These are phyloP conservation scores for Tulasnella sp. DNA, from an alignment of 768 basidiomycete genomes.

Conservation along the genomic window DNA sequence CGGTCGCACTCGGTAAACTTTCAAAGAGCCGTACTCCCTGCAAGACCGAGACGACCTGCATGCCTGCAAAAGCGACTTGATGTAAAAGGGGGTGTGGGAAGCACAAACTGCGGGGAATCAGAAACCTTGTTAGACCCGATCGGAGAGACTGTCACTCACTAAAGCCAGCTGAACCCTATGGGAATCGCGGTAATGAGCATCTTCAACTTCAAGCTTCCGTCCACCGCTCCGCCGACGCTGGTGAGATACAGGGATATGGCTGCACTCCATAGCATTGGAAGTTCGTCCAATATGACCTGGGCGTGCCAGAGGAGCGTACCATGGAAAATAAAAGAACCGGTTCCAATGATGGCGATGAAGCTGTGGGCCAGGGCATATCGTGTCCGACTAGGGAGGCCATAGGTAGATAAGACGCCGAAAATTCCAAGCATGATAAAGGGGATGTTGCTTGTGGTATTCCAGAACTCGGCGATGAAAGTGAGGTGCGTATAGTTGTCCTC, in stretches of 20 bases:
- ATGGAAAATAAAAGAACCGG: conserved; percentile 30
- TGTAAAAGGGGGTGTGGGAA: conserved; percentile 32
- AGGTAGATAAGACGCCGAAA: conserved; percentile 22
- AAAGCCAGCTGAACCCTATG: conserved; percentile 27
- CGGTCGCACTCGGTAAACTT: background rate
- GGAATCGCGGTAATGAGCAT: conserved; percentile 24
- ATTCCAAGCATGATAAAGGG: conserved; percentile 27
- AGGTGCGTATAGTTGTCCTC: conserved; percentile 28
- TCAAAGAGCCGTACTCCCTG: conserved; percentile 21
- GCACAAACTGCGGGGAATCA: conserved; percentile 22
- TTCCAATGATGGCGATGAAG: conserved; percentile 23
- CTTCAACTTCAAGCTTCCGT: conserved; percentile 8
- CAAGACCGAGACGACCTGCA: conserved; percentile 21
- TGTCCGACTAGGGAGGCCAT: conserved; percentile 19
- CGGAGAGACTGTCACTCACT: conserved; percentile 23
- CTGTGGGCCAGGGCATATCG: conserved; percentile 18
- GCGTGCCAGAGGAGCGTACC: conserved; percentile 28
- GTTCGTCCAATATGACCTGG: conserved; percentile 29
- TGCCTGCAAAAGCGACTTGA: conserved; percentile 27
- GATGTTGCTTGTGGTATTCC: conserved; percentile 31
- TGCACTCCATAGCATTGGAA: conserved; percentile 31
- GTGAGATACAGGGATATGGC: conserved; percentile 25
- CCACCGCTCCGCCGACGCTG: conserved; percentile 11
- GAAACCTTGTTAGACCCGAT: background rate
- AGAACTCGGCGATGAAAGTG: conserved; percentile 29